Evolutionary conservation across 352 stramenopile species (phyloP).

Genomic region (Phytophthora sp.): DNA sequence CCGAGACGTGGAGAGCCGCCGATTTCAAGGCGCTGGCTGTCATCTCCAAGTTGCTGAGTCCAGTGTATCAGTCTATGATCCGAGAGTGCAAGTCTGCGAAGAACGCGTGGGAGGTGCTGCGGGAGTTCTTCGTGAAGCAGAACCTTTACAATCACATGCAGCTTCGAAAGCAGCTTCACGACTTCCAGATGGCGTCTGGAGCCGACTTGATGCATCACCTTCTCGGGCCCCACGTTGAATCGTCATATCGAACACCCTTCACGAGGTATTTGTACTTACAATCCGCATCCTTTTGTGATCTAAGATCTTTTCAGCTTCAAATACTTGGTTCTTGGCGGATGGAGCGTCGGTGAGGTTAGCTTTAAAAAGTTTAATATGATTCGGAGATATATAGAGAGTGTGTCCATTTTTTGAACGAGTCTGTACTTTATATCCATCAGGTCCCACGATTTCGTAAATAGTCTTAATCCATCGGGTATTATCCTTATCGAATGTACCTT

Average conservation of each 20-base stretch:
- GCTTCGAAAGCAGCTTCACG: conserved; percentile 15
- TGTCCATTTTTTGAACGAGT: conserved; percentile 2
- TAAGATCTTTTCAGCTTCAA: background rate
- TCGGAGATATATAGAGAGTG: background rate
- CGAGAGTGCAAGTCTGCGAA: conserved; percentile 3
- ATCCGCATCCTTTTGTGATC: background rate
- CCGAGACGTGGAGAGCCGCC: conserved; percentile 1
- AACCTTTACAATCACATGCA: conserved; percentile 16
- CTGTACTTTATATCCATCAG: background rate
- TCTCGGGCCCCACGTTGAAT: too few relatives aligned
- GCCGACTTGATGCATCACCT: too few relatives aligned
- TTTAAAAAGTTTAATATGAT: background rate
- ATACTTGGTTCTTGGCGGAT: background rate
- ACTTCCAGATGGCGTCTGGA: too few relatives aligned
- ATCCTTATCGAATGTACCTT: background rate
- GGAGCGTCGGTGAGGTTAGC: background rate
- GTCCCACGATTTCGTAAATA: background rate
- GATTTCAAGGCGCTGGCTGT: background rate
- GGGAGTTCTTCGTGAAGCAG: conserved; percentile 13
- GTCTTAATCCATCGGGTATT: background rate
- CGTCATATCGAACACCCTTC: background rate
- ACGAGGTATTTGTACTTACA: background rate
- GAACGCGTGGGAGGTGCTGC: conserved; percentile 5
- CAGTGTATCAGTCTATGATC: conserved; percentile 9
- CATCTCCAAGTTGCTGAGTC: background rate